Conservation (phyloP, 371 early-diverging fungal species). For the Capillidium heterosporum region DNA sequence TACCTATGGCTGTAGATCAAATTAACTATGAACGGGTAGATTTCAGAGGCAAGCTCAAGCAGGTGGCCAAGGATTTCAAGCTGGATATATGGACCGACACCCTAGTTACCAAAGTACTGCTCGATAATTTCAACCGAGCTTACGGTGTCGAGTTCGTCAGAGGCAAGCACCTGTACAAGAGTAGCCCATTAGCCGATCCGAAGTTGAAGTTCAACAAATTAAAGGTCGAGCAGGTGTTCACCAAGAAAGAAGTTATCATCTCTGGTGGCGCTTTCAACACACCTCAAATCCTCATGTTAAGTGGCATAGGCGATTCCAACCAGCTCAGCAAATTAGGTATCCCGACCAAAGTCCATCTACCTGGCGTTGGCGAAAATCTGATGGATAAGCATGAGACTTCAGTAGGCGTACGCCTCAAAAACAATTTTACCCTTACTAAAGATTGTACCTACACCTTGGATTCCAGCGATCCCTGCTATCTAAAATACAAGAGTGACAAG, state of each 20-base stretch:
- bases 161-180: neutral
- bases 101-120: slow-evolving; percentile 2
- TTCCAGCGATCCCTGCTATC: neutral
- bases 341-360: neutral
- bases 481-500: neutral
- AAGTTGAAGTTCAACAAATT: neutral
- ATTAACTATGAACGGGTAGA: neutral
- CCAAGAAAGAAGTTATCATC: slow-evolving; percentile 13
- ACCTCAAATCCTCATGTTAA: slow-evolving; percentile 14
- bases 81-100: slow-evolving; percentile 3
- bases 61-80: neutral
- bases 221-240: neutral
- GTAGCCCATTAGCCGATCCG: neutral
- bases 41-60: neutral
- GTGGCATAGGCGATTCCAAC: slow-evolving; percentile 9
- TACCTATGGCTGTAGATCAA: neutral
- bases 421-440: neutral
- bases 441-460: neutral
- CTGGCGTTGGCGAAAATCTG: neutral
- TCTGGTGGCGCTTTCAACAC: slow-evolving; percentile 11
- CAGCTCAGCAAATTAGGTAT: neutral
- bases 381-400: neutral
- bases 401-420: neutral
- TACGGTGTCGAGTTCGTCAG: neutral
- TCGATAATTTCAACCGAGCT: neutral